phyloP scores from a whole-genome alignment of 495 filamentous ascomycete genomes.

The Daldinia vernicosa region DNA sequence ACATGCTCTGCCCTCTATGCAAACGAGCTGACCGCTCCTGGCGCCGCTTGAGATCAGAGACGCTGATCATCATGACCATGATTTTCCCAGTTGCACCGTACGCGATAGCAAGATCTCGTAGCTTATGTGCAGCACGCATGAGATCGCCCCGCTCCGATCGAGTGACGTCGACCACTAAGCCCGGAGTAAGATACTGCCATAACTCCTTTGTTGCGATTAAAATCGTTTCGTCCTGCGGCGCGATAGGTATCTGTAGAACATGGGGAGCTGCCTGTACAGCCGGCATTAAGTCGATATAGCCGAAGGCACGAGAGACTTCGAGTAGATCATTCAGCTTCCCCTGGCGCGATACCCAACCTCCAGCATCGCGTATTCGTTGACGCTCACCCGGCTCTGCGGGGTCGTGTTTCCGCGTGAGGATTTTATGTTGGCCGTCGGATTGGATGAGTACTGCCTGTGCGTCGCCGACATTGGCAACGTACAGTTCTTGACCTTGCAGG shows the following conservation, averaged over 20 bases:
- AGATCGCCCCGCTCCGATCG: slow-evolving; percentile 82
- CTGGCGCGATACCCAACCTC: slow-evolving; percentile 92
- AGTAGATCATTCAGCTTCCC: slow-evolving; percentile 92
- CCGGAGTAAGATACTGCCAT: slow-evolving; percentile 91
- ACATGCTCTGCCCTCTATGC: slow-evolving; percentile 76
- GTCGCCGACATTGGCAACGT: slow-evolving; percentile 94
- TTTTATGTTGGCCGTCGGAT: slow-evolving; percentile 78
- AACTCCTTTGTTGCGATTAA: slow-evolving; percentile 90
- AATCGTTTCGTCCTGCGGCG: slow-evolving; percentile 92
- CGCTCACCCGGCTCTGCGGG: slow-evolving; percentile 85
- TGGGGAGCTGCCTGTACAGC: slow-evolving; percentile 91
- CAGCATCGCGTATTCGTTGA: slow-evolving; percentile 89
- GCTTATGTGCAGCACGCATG: slow-evolving; percentile 96
- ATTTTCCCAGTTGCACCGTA: slow-evolving; percentile 93
- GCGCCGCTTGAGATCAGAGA: slow-evolving; percentile 86
- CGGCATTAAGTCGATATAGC: slow-evolving; percentile 91
- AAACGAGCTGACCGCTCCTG: slow-evolving; percentile 69
- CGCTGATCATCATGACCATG: slow-evolving; percentile 97
- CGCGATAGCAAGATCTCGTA: slow-evolving; percentile 93
- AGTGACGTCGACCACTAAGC: slow-evolving; percentile 90
- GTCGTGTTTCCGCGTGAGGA: slow-evolving; percentile 90
- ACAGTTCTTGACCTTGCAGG: slow-evolving; percentile 86
- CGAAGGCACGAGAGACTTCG: slow-evolving; percentile 92
- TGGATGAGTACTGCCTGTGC: slow-evolving; percentile 93
- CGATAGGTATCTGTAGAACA: slow-evolving; percentile 78